These are phyloP conservation scores for Cladophialophora bantiana DNA, from an alignment of 2,329 filamentous ascomycete species.

Conservation along the genomic window DNA sequence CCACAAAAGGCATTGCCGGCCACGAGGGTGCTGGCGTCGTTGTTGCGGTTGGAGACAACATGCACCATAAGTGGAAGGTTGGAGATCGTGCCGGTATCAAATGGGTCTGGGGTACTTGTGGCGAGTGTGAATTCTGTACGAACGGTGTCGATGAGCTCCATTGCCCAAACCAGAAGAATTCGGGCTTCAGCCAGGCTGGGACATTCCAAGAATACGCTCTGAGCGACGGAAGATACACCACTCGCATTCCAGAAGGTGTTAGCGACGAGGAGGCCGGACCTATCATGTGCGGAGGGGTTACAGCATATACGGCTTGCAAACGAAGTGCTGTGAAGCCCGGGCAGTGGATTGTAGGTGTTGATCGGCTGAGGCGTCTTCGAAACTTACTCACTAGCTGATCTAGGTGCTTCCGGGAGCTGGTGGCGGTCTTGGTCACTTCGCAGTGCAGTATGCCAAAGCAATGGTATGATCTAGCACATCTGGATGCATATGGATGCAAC, in stretches of 20 bases:
- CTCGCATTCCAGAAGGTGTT: conserved; percentile 48
- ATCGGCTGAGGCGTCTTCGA: too few relatives aligned
- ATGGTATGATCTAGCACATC: conserved; percentile 36
- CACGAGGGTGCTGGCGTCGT: conserved; percentile 80
- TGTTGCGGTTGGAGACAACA: conserved; percentile 75
- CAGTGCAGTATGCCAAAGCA: conserved; percentile 46
- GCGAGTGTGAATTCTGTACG: conserved; percentile 80
- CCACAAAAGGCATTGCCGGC: conserved; percentile 41
- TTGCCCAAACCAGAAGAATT: conserved; percentile 47
- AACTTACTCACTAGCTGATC: conserved; percentile 5
- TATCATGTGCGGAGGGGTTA: conserved; percentile 51
- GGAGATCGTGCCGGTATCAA: conserved; percentile 89
- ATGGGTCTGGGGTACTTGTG: conserved; percentile 88
- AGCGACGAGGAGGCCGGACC: conserved; percentile 48
- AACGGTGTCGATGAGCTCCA: conserved; percentile 47
- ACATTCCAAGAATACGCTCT: conserved; percentile 50
- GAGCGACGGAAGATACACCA: conserved; percentile 47
- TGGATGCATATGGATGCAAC: too few relatives aligned
- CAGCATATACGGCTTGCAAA: conserved; percentile 48
- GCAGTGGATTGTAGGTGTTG: conserved; percentile 41
- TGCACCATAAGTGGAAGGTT: conserved; percentile 75
- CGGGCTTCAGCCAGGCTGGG: conserved; percentile 48
- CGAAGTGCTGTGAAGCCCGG: conserved; percentile 48
- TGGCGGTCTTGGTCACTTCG: conserved; percentile 45
- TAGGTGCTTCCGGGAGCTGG: conserved; percentile 42